Evolutionary conservation across 2,329 filamentous ascomycete species (phyloP).

Genomic region (Epichloe gansuensis): DNA sequence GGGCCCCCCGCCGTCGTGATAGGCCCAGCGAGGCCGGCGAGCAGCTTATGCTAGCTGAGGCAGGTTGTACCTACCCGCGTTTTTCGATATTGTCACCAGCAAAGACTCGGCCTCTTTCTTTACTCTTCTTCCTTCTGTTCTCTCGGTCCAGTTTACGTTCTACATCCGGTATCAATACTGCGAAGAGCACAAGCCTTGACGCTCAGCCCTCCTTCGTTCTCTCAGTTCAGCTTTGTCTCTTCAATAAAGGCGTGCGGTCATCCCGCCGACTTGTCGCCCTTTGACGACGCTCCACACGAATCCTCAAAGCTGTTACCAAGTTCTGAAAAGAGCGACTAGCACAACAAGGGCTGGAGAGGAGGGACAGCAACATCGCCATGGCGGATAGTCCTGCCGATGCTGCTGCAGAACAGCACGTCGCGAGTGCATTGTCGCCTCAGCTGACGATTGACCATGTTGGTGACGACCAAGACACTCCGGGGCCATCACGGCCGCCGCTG

Average conservation of each 20-base stretch:
- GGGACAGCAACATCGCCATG: neutral
- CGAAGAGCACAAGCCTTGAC: neutral
- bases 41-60: neutral
- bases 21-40: neutral
- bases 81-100: neutral
- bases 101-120: neutral
- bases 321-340: neutral
- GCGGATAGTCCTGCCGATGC: neutral
- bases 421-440: constrained; percentile 14
- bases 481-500: constrained; percentile 12
- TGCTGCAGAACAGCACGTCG: neutral
- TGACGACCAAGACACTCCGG: constrained; percentile 1
- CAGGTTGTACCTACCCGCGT: too few relatives aligned
- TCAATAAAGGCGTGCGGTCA: neutral
- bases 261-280: neutral
- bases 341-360: neutral
- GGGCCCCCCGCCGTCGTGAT: neutral
- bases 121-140: too few relatives aligned
- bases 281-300: neutral
- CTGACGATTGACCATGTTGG: constrained; percentile 18
- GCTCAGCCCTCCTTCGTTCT: neutral
- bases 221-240: neutral
- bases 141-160: too few relatives aligned
- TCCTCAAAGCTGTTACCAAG: neutral
- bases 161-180: too few relatives aligned